Conservation (phyloP, 805 yeast genomes). For the Saccharomycopsis capsularis region DNA sequence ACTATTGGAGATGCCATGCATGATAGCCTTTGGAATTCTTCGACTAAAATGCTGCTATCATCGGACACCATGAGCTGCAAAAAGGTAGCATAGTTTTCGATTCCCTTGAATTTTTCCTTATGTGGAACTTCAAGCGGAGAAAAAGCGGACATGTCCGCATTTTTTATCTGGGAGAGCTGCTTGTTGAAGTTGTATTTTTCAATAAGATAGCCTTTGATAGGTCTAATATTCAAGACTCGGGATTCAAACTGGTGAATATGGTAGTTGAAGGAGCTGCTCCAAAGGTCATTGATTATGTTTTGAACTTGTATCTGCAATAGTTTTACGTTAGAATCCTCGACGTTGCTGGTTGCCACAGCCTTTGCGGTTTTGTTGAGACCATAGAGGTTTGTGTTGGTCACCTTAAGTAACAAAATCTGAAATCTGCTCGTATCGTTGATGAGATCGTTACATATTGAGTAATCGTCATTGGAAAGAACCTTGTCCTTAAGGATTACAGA, state of each 20-base stretch:
- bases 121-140: no score
- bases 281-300: background rate
- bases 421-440: conserved; percentile 1
- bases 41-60: background rate
- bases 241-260: background rate
- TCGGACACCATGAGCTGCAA: background rate
- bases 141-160: no score
- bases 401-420: background rate
- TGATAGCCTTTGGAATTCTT: background rate
- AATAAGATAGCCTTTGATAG: conserved; percentile 18
- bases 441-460: conserved; percentile 4
- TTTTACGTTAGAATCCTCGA: background rate
- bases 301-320: background rate
- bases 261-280: background rate
- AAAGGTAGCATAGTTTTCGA: background rate
- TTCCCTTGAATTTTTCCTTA: background rate
- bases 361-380: background rate
- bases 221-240: conserved; percentile 8
- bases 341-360: background rate
- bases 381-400: background rate
- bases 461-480: conserved; percentile 2
- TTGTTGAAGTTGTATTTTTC: conserved; percentile 13
- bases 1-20: background rate
- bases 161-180: background rate
- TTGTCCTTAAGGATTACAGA: conserved; percentile 6